Conservation (phyloP, 2,329 filamentous ascomycete genomes). For the Ramichloridium luteum region DNA sequence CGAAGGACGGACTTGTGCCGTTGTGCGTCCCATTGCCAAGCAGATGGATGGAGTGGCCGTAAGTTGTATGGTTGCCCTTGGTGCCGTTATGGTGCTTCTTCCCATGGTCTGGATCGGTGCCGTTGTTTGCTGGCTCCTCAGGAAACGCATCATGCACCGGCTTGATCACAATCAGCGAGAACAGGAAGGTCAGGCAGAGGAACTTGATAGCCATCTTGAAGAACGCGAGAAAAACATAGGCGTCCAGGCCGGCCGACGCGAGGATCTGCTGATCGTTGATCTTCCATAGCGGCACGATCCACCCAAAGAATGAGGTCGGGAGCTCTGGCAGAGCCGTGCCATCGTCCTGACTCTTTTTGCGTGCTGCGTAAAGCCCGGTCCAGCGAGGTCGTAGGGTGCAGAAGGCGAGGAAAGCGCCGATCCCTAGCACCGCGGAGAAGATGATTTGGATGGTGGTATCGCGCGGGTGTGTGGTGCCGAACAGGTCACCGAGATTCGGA, state of each 20-base stretch:
- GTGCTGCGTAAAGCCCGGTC: slow-evolving; percentile 79
- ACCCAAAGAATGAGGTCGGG: slow-evolving; percentile 76
- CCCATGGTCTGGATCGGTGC: slow-evolving; percentile 13
- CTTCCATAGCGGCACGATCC: slow-evolving; percentile 75
- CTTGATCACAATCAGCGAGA: slow-evolving; percentile 66
- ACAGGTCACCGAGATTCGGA: slow-evolving; percentile 11
- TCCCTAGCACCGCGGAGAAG: slow-evolving; percentile 57
- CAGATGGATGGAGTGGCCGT: not conserved
- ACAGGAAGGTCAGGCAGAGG: slow-evolving; percentile 65
- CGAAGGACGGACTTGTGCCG: slow-evolving; percentile 7
- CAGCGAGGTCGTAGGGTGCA: slow-evolving; percentile 81
- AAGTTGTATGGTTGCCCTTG: slow-evolving; percentile 2
- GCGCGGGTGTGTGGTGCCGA: slow-evolving; percentile 27
- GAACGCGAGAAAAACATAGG: slow-evolving; percentile 89
- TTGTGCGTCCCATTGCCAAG: slow-evolving; percentile 3
- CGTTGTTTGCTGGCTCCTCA: slow-evolving; percentile 22
- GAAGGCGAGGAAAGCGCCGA: slow-evolving; percentile 61
- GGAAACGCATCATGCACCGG: slow-evolving; percentile 67
- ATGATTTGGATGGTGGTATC: slow-evolving; percentile 51
- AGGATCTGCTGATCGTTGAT: slow-evolving; percentile 85
- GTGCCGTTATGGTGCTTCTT: slow-evolving; percentile 9
- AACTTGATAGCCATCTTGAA: slow-evolving; percentile 92
- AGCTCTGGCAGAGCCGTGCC: slow-evolving; percentile 60
- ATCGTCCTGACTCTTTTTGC: slow-evolving; percentile 62
- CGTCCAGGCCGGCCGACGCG: slow-evolving; percentile 81